Evolutionary conservation across 257 asterid species (phyloP).

Genomic region (Misopates orontium): DNA sequence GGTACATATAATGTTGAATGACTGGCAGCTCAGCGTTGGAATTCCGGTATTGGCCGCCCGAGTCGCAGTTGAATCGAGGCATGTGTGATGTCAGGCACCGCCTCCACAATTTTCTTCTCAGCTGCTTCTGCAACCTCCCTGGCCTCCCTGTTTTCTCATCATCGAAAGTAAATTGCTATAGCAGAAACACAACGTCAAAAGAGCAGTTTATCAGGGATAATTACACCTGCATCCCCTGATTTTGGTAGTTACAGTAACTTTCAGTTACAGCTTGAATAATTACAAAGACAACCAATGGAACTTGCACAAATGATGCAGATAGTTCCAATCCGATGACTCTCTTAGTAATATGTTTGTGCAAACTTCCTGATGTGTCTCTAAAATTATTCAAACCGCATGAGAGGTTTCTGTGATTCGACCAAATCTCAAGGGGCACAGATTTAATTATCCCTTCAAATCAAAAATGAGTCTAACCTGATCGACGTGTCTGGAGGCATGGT

Average conservation of each 20-base stretch:
- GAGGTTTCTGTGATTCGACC: not conserved
- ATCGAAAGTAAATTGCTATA: not conserved
- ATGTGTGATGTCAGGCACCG: constrained; percentile 42
- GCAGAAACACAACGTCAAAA: not conserved
- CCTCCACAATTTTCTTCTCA: constrained; percentile 57
- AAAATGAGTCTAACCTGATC: constrained; percentile 48
- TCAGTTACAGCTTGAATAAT: too few relatives aligned
- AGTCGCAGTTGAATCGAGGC: constrained; percentile 75
- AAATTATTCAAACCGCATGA: too few relatives aligned
- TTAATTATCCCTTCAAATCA: not conserved
- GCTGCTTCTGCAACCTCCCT: constrained; percentile 64
- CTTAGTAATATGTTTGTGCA: too few relatives aligned
- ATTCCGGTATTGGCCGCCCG: constrained; percentile 53
- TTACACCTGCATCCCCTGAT: too few relatives aligned
- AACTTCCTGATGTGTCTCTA: too few relatives aligned
- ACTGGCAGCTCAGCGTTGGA: constrained; percentile 29
- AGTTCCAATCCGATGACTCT: too few relatives aligned
- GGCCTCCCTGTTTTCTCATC: constrained; percentile 59
- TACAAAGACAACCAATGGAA: too few relatives aligned
- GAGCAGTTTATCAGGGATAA: too few relatives aligned
- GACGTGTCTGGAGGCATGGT: constrained; percentile 70
- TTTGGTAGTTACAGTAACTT: too few relatives aligned
- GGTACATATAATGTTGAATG: too few relatives aligned
- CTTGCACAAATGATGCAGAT: too few relatives aligned
- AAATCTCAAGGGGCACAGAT: not conserved